These are phyloP conservation scores for Collybia sp. DNA, from an alignment of 768 basidiomycete species.

Conservation along the genomic window DNA sequence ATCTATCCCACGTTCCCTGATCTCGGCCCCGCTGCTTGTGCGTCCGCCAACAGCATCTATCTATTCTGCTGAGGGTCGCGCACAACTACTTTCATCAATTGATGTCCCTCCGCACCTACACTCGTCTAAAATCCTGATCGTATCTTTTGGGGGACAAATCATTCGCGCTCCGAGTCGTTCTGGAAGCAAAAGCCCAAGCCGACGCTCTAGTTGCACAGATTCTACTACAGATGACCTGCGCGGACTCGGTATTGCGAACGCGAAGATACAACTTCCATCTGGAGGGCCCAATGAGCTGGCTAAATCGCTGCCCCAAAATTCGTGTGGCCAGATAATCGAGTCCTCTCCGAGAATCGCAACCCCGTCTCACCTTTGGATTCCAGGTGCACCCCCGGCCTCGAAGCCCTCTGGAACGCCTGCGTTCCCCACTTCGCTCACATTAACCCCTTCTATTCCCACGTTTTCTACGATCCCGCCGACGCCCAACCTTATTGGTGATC, in stretches of 20 bases:
- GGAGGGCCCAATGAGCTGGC: too few species aligned
- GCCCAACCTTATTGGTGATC: slow-evolving; percentile 14
- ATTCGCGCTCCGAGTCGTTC: slow-evolving; percentile 51
- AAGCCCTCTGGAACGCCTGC: slow-evolving; percentile 18
- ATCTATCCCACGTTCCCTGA: slow-evolving; percentile 29
- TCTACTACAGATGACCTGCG: not conserved
- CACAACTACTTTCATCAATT: slow-evolving; percentile 46
- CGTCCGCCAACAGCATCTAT: slow-evolving; percentile 45
- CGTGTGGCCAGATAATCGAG: not conserved
- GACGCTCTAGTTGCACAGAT: slow-evolving; percentile 16
- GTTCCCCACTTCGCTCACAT: slow-evolving; percentile 2
- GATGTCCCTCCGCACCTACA: slow-evolving; percentile 53
- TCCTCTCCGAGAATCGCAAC: slow-evolving; percentile 32
- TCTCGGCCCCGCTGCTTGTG: slow-evolving; percentile 65
- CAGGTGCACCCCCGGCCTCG: slow-evolving; percentile 49
- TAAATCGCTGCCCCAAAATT: too few species aligned
- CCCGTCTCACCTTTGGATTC: slow-evolving; percentile 52
- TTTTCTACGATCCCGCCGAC: slow-evolving; percentile 31
- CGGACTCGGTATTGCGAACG: slow-evolving; percentile 5
- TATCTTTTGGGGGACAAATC: slow-evolving; percentile 79
- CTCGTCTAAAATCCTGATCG: slow-evolving; percentile 59
- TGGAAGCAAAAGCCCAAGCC: slow-evolving; percentile 29
- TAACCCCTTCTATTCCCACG: slow-evolving; percentile 9
- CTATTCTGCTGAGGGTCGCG: slow-evolving; percentile 51
- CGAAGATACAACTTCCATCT: not conserved